These are phyloP conservation scores for Aspergillus udagawae DNA, from an alignment of 2,329 filamentous ascomycete species.

Conservation along the genomic window DNA sequence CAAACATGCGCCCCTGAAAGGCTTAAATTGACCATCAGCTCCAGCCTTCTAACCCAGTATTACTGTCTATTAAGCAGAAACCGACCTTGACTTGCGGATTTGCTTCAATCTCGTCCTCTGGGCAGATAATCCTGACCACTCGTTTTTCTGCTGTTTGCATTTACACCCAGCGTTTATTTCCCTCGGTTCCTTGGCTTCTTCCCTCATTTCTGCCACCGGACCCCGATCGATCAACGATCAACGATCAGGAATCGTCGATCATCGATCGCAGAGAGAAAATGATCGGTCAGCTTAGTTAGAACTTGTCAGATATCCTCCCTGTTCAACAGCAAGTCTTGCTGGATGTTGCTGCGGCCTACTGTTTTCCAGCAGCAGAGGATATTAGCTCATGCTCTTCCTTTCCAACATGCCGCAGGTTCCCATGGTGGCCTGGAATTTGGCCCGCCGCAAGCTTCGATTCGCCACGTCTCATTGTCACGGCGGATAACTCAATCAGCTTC, in stretches of 20 bases:
- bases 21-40: not conserved
- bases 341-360: slow-evolving; percentile 28
- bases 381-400: slow-evolving; percentile 20
- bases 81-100: too few relatives aligned
- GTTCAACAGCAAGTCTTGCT: slow-evolving; percentile 11
- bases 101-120: not conserved
- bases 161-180: not conserved
- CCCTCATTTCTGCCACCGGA: not conserved
- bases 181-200: not conserved
- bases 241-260: not conserved
- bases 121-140: not conserved
- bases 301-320: not conserved
- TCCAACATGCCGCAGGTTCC: slow-evolving; percentile 26
- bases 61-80: not conserved
- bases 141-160: not conserved
- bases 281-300: not conserved
- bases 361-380: slow-evolving; percentile 20
- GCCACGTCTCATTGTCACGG: slow-evolving; percentile 24
- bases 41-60: not conserved
- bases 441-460: slow-evolving; percentile 13
- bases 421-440: slow-evolving; percentile 22
- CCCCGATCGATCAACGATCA: not conserved
- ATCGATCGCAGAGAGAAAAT: not conserved
- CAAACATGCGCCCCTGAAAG: not conserved
- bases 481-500: slow-evolving; percentile 23